Conservation (phyloP, 495 filamentous ascomycete genomes). For the Aspergillus funiculosus region DNA sequence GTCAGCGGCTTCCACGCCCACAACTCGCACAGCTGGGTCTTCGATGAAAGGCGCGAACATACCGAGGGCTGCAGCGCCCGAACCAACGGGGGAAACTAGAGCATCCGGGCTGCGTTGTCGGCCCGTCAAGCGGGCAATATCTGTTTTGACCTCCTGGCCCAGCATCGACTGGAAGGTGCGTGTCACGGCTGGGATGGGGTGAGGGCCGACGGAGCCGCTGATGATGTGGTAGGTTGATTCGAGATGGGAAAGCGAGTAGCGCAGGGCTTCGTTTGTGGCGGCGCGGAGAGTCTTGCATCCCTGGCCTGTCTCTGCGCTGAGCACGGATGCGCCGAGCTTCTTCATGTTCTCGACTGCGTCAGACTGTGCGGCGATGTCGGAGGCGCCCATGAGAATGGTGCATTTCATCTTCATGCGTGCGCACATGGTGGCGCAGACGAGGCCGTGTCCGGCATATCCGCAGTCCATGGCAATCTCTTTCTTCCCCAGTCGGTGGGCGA, state of each 20-base stretch:
- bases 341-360: conserved; percentile 29
- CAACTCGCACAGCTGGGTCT: conserved; percentile 14
- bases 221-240: conserved; percentile 31
- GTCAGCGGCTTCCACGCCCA: conserved; percentile 26
- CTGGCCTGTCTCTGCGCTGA: conserved; percentile 19
- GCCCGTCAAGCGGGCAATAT: neutral
- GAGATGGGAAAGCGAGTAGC: conserved; percentile 28
- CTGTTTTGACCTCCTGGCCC: conserved; percentile 29
- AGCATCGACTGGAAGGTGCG: conserved; percentile 32
- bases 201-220: conserved; percentile 30
- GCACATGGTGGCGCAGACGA: conserved; percentile 30
- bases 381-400: conserved; percentile 28
- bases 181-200: conserved; percentile 26
- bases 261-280: conserved; percentile 31
- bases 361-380: conserved; percentile 24
- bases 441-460: conserved; percentile 30
- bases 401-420: conserved; percentile 27
- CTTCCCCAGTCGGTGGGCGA: conserved; percentile 28
- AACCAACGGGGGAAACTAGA: conserved; percentile 27
- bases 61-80: conserved; percentile 26
- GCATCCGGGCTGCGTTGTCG: conserved; percentile 18
- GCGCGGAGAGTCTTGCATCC: conserved; percentile 29
- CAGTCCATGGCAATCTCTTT: conserved; percentile 33
- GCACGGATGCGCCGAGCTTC: conserved; percentile 27
- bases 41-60: conserved; percentile 30